Evolutionary conservation across 805 yeast species (phyloP), one percentile per base, ranked within the genome.

Genomic region (Candida montana): DNA sequence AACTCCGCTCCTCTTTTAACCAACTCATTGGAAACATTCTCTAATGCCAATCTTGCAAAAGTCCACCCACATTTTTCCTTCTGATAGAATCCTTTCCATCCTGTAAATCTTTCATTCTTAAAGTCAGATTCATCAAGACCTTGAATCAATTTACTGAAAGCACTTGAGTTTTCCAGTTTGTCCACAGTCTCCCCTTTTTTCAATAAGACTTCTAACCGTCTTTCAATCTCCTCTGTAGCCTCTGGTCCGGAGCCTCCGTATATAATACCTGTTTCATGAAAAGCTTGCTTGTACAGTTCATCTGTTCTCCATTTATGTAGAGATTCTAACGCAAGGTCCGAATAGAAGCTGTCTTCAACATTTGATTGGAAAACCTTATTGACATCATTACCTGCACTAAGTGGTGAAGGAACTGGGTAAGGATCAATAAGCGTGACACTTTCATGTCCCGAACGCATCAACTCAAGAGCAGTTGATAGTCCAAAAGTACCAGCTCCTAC

Each of bases 401-500:
- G 33, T 3, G 64, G 61, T 1, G 72, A 67, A 1, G 72, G 72
- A 7, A 62, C 50, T 4, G 52, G 51, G 41, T 54, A 57, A 0
- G 63, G 59, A 39, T 66, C 71, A 3, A 64, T 30, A 11, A 62
- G 35, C 0, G 61, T 54, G 7, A 66, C 49, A 26, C 62, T 46
- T 32, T 48, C 52, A 36, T 57, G 53, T 2, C 70, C 71, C 24
- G 57, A 53, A 3, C 65, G 52, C 1, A 59, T 47, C 8, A 70
- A 52, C 31, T 63, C 61, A 3, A 69, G 46, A 3, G 67, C 70
- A 0, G 73, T 67, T 4, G 72, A 67, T 7, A 70, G 57, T 5
- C 74, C 75, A 50, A 66, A 68, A 0, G 70, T 66, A 2, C 74
- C 73, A 24, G 69, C 68, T 4, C 74, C 74, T n/a, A 69, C 54